These are phyloP conservation scores for Diospyros kaki DNA, from an alignment of 148 eudicot species.

Conservation along the genomic window DNA sequence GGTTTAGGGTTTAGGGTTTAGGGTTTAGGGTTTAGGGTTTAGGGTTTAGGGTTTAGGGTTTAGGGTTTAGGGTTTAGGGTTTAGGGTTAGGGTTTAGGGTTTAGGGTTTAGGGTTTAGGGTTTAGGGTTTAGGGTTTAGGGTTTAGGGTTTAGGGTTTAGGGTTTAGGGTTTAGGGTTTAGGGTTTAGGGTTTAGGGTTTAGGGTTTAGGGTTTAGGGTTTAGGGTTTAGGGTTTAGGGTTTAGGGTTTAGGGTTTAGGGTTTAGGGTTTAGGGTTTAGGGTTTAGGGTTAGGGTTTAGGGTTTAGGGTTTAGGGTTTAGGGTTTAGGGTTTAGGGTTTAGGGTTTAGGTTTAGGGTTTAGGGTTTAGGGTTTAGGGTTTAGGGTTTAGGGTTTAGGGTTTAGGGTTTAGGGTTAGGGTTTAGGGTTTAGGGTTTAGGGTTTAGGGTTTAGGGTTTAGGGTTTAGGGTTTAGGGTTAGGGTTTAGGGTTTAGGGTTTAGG, in stretches of 20 bases:
- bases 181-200: slow-evolving; percentile 1
- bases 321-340: slow-evolving; percentile 17
- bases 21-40: not conserved
- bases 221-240: slow-evolving; percentile 39
- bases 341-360: slow-evolving; percentile 25
- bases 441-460: not conserved
- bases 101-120: slow-evolving; percentile 6
- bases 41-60: not conserved
- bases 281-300: slow-evolving; percentile 33
- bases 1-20: slow-evolving; percentile 3
- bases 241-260: slow-evolving; percentile 16
- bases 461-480: slow-evolving; percentile 5
- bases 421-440: slow-evolving; percentile 23
- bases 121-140: slow-evolving; percentile 6
- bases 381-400: slow-evolving; percentile 27
- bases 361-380: slow-evolving; percentile 28
- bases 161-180: slow-evolving; percentile 6
- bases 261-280: slow-evolving; percentile 31
- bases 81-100: not conserved
- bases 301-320: slow-evolving; percentile 12
- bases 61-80: not conserved
- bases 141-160: not conserved
- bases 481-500: slow-evolving; percentile 24
- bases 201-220: slow-evolving; percentile 31
- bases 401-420: slow-evolving; percentile 7